Percentiles rank a stretch among this genome's conserved stretches.
These are phyloP conservation scores for Jacaranda mimosifolia DNA, from an alignment of 257 asterid species.

Conservation along the genomic window DNA sequence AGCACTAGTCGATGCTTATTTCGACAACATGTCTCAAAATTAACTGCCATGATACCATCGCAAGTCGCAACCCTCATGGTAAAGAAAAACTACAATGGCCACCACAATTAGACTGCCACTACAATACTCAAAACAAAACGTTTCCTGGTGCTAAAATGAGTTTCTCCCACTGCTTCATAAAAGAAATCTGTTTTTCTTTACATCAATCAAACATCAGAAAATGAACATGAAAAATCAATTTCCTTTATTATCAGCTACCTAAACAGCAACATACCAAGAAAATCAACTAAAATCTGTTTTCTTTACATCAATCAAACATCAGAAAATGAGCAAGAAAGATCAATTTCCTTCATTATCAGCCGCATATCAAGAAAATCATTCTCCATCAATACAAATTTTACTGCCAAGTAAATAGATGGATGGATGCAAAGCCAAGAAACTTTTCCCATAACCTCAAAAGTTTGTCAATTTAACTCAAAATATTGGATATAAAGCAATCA, in stretches of 20 bases:
- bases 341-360: neutral
- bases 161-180: neutral
- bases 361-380: neutral
- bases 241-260: neutral
- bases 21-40: too few species aligned
- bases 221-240: slow-evolving; percentile 16
- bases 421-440: neutral
- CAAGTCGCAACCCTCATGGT: too few species aligned
- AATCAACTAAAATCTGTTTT: neutral
- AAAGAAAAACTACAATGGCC: neutral
- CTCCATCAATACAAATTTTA: neutral
- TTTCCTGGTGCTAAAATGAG: too few species aligned
- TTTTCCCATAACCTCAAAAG: neutral
- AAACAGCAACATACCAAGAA: neutral
- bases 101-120: neutral
- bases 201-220: slow-evolving; percentile 5
- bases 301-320: neutral
- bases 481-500: neutral
- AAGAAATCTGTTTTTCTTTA: neutral
- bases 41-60: too few species aligned
- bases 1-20: too few species aligned
- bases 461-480: neutral
- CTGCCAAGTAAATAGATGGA: neutral
- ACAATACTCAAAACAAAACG: neutral
- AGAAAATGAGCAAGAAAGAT: slow-evolving; percentile 10